Percentiles rank a stretch among this genome's conserved stretches.
These are phyloP conservation scores for Castanea mollissima DNA, from an alignment of 306 rosid species.

Conservation along the genomic window DNA sequence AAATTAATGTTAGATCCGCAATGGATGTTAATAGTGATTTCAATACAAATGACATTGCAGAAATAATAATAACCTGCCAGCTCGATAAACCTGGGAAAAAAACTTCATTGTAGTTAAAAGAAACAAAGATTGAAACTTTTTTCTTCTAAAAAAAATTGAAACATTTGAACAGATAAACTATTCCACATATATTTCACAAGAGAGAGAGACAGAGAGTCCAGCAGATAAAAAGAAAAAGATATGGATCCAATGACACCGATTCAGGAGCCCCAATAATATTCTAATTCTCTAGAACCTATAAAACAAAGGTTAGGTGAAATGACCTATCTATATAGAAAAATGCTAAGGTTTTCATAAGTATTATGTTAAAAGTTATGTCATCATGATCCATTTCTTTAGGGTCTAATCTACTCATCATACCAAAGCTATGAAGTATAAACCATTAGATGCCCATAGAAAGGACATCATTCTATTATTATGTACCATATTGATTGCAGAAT, in stretches of 20 bases:
- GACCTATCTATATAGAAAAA: slow-evolving; percentile 15
- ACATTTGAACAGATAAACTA: too few species aligned
- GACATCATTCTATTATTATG: slow-evolving; percentile 11
- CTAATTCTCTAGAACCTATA: slow-evolving; percentile 16
- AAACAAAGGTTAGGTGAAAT: slow-evolving; percentile 13
- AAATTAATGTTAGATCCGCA: too few species aligned
- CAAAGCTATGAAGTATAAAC: slow-evolving; percentile 28
- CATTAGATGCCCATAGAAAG: slow-evolving; percentile 28
- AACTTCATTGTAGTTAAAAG: too few species aligned
- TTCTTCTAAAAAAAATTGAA: too few species aligned
- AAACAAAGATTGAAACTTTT: too few species aligned
- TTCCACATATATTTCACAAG: too few species aligned
- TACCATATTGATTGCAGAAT: not conserved
- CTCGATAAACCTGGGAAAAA: too few species aligned
- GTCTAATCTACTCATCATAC: not conserved
- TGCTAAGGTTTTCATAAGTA: not conserved
- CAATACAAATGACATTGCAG: too few species aligned
- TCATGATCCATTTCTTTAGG: not conserved
- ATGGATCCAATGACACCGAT: not conserved
- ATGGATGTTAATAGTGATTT: too few species aligned
- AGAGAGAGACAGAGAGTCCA: too few species aligned
- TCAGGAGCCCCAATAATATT: slow-evolving; percentile 4
- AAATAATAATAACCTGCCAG: too few species aligned
- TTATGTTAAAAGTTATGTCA: slow-evolving; percentile 6
- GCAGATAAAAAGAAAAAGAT: not conserved